Percentiles rank a stretch among this genome's conserved stretches.
phyloP scores from a whole-genome alignment of 441 rosid species.

The California macrophylla region DNA sequence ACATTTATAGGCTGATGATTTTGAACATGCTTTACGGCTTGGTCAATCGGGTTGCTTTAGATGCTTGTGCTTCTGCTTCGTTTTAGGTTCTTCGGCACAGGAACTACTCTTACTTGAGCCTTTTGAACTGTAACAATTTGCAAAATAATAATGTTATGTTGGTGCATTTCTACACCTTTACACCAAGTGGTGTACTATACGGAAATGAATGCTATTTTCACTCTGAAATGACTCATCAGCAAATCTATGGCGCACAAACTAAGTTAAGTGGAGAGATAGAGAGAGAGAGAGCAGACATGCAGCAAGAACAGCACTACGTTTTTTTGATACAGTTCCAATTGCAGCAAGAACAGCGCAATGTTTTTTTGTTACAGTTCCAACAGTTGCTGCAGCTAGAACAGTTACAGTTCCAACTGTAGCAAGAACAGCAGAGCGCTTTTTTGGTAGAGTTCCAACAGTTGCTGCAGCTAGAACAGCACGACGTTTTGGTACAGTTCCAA shows the following conservation, averaged over 20 bases:
- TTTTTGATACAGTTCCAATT: too few relatives aligned
- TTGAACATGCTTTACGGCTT: background rate
- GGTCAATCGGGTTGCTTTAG: background rate
- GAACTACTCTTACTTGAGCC: background rate
- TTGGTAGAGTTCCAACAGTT: too few relatives aligned
- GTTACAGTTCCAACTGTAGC: too few relatives aligned
- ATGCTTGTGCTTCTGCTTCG: background rate
- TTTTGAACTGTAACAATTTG: background rate
- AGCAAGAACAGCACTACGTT: background rate
- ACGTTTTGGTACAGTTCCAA: too few relatives aligned
- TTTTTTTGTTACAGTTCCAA: background rate
- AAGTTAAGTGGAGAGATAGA: background rate
- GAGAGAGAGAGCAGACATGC: background rate
- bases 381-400: background rate
- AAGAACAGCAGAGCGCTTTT: background rate
- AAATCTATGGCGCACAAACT: too few relatives aligned
- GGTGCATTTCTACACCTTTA: background rate
- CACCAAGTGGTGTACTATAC: background rate
- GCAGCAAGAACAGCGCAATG: too few relatives aligned
- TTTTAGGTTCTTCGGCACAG: background rate
- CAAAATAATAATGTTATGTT: background rate
- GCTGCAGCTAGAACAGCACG: too few relatives aligned
- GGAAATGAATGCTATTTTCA: background rate
- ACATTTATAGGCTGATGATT: background rate
- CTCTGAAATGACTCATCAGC: too few relatives aligned